Conservation (phyloP, 805 yeast genomes). For the Wickerhamomyces subpelliculosus region DNA sequence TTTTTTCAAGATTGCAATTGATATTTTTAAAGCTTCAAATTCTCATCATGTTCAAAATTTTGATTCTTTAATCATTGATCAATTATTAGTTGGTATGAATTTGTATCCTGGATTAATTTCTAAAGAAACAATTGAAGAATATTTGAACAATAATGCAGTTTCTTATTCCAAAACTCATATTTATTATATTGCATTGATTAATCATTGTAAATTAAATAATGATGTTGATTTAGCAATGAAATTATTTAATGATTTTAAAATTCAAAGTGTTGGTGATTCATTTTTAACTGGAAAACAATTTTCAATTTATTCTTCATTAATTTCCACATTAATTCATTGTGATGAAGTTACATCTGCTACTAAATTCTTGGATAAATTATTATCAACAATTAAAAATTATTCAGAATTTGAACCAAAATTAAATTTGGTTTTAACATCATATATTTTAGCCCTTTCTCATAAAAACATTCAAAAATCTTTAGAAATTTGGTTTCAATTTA, state of each 20-base stretch:
- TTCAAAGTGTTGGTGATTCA: slow-evolving; percentile 6
- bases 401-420: slow-evolving; percentile 28
- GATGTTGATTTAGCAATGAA: slow-evolving; percentile 32
- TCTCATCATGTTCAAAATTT: slow-evolving; percentile 37
- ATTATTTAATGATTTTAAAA: slow-evolving; percentile 32
- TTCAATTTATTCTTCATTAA: slow-evolving; percentile 41
- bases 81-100: slow-evolving; percentile 39
- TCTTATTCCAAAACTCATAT: slow-evolving; percentile 21
- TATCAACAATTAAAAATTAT: slow-evolving; percentile 35
- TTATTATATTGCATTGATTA: slow-evolving; percentile 33
- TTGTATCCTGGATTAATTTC: slow-evolving; percentile 32
- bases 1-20: slow-evolving; percentile 44
- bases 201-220: slow-evolving; percentile 31
- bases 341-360: slow-evolving; percentile 46
- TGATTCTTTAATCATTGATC: slow-evolving; percentile 36
- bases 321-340: slow-evolving; percentile 45
- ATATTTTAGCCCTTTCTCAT: slow-evolving; percentile 31
- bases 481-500: slow-evolving; percentile 29
- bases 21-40: slow-evolving; percentile 34
- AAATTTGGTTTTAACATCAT: slow-evolving; percentile 36
- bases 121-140: too few relatives aligned
- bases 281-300: slow-evolving; percentile 31
- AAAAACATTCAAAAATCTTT: slow-evolving; percentile 27
- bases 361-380: slow-evolving; percentile 47
- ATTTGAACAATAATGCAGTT: too few relatives aligned